Base-by-base conservation (phyloP, 2,329 filamentous ascomycete genomes). In the Fusarium pseudonygamai region DNA sequence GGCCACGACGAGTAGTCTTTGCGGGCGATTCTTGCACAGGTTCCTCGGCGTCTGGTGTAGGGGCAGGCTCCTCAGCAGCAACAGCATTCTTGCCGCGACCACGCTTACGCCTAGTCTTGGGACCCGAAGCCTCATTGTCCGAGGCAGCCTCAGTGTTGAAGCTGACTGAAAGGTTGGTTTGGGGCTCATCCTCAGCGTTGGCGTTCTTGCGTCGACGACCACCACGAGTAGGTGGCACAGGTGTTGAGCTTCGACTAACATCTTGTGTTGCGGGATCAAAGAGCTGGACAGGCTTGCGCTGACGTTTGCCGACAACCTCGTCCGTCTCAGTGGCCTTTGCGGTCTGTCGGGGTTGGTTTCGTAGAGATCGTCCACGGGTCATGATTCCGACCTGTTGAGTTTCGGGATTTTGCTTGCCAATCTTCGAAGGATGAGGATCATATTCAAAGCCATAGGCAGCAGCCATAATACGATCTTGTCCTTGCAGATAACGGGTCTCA, bases 361-460 rank as follows among this genome's bases (percentile, higher is more conserved):
- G 87, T 40, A 90, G 82, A 39, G 89, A 84, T 36, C 88, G 84
- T 9, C 82, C 82, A 22, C 85, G 85, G 53, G 88, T 88, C 72
- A 86, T 85, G 65, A 86, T 82, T 32, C 88, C 88, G 28, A 77
- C 78, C 39, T 83, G 82, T 73, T 91, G 89, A 15, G 84, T 85
- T 40, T 87, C 82, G 2, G 89, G 88, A 67, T 91, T 88, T 77
- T 92, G 90, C 40, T 84, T 83, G 26, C 89, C 89, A 66, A 91
- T 84, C 79, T 88, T 88, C 67, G 85, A 85, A 6, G 86, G 85
- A 58, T 89, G 87, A 15, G 87, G 84, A 73, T 91, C 89, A 72
- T 91, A 89, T 67, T 90, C 87, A 74, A 91, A 91, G 22, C 87
- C 86, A 75, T 91, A 92, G 4, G 86, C 84, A 68, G 87, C 84